These are phyloP conservation scores for Eucalyptus tenuipes DNA, from an alignment of 345 rosid genomes.

Conservation along the genomic window DNA sequence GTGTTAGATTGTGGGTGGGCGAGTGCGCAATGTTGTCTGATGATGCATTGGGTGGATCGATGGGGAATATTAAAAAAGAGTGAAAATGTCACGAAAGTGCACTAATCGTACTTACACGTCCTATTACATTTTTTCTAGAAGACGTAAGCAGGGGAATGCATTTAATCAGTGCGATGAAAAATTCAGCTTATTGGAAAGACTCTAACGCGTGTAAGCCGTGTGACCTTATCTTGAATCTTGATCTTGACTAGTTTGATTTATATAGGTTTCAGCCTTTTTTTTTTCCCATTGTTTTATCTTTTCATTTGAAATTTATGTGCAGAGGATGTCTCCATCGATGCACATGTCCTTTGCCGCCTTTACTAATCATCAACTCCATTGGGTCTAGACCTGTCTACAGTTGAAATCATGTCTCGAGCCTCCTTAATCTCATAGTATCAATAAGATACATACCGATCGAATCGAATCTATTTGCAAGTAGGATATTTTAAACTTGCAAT, in stretches of 20 bases:
- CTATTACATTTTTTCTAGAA: not conserved
- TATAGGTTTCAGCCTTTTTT: rapidly evolving
- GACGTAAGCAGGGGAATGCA: not conserved
- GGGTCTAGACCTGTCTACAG: not conserved
- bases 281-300: not conserved
- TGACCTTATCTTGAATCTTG: not conserved
- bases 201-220: not conserved
- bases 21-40: not conserved
- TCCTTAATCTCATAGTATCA: not conserved
- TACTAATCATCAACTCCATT: no score
- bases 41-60: not conserved
- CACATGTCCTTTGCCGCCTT: not conserved
- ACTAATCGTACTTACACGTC: not conserved
- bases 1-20: not conserved
- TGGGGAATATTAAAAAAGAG: not conserved
- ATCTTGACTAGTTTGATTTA: not conserved
- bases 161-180: not conserved
- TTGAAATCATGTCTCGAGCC: not conserved
- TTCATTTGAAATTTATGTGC: not conserved
- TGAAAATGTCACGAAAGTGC: not conserved
- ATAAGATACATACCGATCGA: not conserved
- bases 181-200: not conserved
- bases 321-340: not conserved
- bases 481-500: not conserved
- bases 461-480: not conserved